Conservation (phyloP, 148 eudicot species). For the Arctostaphylos glauca region DNA sequence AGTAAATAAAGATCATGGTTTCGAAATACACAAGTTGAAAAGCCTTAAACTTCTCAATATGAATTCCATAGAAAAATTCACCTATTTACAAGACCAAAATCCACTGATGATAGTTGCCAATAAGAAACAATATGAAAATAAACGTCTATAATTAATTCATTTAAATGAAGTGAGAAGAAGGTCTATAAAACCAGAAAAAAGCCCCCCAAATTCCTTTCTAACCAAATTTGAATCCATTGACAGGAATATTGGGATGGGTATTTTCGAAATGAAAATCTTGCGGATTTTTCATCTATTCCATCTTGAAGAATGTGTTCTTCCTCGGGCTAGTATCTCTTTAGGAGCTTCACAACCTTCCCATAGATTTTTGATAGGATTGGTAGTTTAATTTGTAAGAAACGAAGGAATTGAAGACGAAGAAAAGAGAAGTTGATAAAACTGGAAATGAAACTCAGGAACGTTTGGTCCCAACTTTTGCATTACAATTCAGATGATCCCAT, state of each 20-base stretch:
- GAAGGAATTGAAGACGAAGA: too few species aligned
- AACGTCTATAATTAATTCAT: constrained; percentile 9
- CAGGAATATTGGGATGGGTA: constrained; percentile 48
- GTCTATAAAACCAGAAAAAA: not conserved
- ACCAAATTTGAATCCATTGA: constrained; percentile 57
- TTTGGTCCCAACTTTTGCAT: too few species aligned
- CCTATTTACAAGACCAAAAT: constrained; percentile 27
- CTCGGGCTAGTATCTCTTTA: constrained; percentile 77
- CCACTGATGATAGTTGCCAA: constrained; percentile 17
- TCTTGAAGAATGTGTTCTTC: constrained; percentile 48
- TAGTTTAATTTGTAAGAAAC: too few species aligned
- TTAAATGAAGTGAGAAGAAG: not conserved
- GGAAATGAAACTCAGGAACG: too few species aligned
- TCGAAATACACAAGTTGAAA: not conserved
- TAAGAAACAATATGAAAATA: not conserved
- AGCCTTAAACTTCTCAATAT: constrained; percentile 6
- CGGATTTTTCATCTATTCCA: constrained; percentile 32
- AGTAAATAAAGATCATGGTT: not conserved
- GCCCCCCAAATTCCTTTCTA: constrained; percentile 21
- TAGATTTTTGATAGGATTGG: too few species aligned
- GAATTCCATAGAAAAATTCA: constrained; percentile 3
- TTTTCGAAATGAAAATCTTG: constrained; percentile 53
- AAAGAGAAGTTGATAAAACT: too few species aligned
- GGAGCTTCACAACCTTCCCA: constrained; percentile 72
- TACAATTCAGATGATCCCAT: too few species aligned